Evolutionary conservation across 2,329 filamentous ascomycete species (phyloP), one percentile per base, ranked within the genome.

Genomic region (Fusarium globosum): DNA sequence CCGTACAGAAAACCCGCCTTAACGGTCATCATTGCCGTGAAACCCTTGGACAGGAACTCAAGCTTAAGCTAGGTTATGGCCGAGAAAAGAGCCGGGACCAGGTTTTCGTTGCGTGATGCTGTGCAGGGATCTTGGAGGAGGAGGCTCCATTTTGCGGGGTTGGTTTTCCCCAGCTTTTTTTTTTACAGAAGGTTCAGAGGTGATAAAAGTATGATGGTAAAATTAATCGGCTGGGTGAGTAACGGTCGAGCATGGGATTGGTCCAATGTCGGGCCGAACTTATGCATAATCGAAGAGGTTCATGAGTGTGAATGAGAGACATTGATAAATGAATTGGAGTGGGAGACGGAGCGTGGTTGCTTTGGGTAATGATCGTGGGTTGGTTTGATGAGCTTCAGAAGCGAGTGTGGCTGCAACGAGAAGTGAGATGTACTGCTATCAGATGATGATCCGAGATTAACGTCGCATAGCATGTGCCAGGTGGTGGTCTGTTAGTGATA

Each of bases 11-110:
- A 30, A 16, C 28, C 38, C 51, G 55, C 43, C 39, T 15, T 10
- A 38, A 45, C 26, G 46, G 56, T 30, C 52, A 36, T 52, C 38
- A 58, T 33, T 36, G 16, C 42, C 10, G 35, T 16, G 13, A 42
- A n/a, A 23, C 26, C 30, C 30, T 48, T 52, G 12, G 16, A 33
- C 20, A 46, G 23, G 33, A 33, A 33, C 33, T 16, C 23, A 49
- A 64, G 28, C 7, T 7, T 21, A 43, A 41, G 18, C 15, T 14
- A 42, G 38, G 53, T 55, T 72, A 72, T 38, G 64, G 43, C 69
- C 69, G 69, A 72, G 69, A 72, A 72, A 72, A 72, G 65, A 72
- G 69, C 69, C 69, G 69, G 69, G 21, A 39, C 41, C 57, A 65
- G 57, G 69, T 69, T 53, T 43, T 62, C 43, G 48, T 59, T 48